phyloP scores from a whole-genome alignment of 768 basidiomycete genomes.

The Psilocybe tampanensis region DNA sequence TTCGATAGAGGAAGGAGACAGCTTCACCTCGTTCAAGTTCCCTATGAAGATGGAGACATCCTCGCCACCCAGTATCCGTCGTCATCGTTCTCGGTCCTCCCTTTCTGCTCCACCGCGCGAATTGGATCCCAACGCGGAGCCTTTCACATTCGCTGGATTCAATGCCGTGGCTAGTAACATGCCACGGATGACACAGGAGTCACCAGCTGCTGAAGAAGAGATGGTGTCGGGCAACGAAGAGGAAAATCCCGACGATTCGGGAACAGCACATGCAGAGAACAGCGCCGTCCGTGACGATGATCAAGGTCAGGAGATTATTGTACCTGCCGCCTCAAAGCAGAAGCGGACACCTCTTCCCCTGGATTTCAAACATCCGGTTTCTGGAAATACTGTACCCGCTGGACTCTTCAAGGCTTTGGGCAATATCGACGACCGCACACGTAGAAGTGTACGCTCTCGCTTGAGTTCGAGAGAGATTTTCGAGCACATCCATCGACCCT shows the following conservation, averaged over 20 bases:
- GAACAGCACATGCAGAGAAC: slow-evolving; percentile 35
- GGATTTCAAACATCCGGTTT: slow-evolving; percentile 62
- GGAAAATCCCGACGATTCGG: slow-evolving; percentile 32
- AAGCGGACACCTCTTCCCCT: slow-evolving; percentile 77
- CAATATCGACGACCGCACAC: slow-evolving; percentile 64
- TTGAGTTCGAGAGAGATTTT: slow-evolving; percentile 75
- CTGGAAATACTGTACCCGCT: slow-evolving; percentile 79
- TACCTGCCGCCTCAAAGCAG: slow-evolving; percentile 32
- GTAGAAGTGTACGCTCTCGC: slow-evolving; percentile 73
- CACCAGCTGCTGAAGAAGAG: background rate
- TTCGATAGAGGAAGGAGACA: slow-evolving; percentile 53
- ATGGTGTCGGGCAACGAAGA: background rate
- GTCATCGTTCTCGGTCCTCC: slow-evolving; percentile 39
- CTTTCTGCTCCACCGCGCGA: slow-evolving; percentile 25
- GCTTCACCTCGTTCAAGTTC: slow-evolving; percentile 79
- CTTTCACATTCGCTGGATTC: slow-evolving; percentile 74
- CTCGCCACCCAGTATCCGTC: slow-evolving; percentile 46
- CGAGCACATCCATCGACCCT: slow-evolving; percentile 67
- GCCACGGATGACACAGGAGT: slow-evolving; percentile 22
- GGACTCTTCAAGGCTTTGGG: slow-evolving; percentile 84
- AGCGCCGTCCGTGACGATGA: slow-evolving; percentile 26
- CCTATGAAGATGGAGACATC: slow-evolving; percentile 51
- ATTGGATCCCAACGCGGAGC: slow-evolving; percentile 51
- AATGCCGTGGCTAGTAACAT: slow-evolving; percentile 39
- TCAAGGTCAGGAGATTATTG: slow-evolving; percentile 17